A percentile compares a stretch with the other conserved stretches of the same genome.
Evolutionary conservation across 2,329 filamentous ascomycete species (phyloP).

Genomic region (Coniochaeta sp.): DNA sequence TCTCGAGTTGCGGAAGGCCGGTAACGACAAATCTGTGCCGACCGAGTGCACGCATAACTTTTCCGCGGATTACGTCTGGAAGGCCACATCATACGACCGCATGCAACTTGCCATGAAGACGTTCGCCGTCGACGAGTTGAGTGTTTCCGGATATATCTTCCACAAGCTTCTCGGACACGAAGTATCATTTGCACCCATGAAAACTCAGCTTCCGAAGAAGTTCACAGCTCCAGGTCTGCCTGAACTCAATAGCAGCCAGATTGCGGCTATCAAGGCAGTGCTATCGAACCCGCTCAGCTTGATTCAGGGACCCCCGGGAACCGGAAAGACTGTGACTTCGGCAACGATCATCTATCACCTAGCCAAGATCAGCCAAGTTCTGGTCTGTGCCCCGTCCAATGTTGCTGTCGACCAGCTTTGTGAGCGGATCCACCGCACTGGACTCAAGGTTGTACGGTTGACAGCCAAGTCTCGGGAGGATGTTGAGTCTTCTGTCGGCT

Average conservation of each 20-base stretch:
- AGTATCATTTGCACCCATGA: constrained; percentile 90
- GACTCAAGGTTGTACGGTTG: constrained; percentile 91
- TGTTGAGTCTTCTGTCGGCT: constrained; percentile 96
- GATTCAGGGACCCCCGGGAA: constrained; percentile 94
- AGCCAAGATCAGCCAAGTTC: constrained; percentile 89
- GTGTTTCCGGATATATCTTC: constrained; percentile 97
- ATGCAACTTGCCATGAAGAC: constrained; percentile 99
- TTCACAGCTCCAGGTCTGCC: constrained; percentile 92
- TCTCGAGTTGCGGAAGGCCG: constrained; percentile 87
- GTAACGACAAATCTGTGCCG: constrained; percentile 91
- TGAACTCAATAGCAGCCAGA: constrained; percentile 91
- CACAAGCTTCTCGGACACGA: constrained; percentile 94
- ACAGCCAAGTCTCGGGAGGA: constrained; percentile 99
- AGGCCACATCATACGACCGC: constrained; percentile 96
- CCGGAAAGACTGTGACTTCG: constrained; percentile 96
- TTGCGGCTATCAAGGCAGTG: constrained; percentile 92
- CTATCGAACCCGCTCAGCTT: constrained; percentile 88
- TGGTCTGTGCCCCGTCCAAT: constrained; percentile 96
- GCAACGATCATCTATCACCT: constrained; percentile 98
- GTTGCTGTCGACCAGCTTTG: constrained; percentile 97
- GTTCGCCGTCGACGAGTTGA: constrained; percentile 96
- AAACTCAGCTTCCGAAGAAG: constrained; percentile 91
- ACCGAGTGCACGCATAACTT: constrained; percentile 97
- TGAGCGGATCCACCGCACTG: constrained; percentile 90
- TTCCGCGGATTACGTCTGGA: constrained; percentile 98